Percentiles rank a stretch among this genome's conserved stretches.
Conservation (phyloP, 164 flowering plant species). For the Houttuynia cordata region DNA sequence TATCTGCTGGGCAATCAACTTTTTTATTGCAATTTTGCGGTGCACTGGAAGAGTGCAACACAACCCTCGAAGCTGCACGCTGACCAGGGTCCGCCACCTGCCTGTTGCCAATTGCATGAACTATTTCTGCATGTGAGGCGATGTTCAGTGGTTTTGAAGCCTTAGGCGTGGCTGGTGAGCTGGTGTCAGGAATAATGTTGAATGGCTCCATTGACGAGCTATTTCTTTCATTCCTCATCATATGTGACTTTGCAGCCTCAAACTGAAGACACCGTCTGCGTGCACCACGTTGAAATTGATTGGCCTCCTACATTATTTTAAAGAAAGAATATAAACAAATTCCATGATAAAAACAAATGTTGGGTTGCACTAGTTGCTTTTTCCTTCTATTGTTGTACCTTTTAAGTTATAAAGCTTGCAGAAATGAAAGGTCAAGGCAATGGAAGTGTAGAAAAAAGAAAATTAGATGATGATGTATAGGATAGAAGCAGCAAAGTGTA, state of each 20-base stretch:
- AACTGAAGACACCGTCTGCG: slow-evolving; percentile 44
- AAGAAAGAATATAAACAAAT: too few relatives aligned
- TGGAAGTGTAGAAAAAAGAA: neutral
- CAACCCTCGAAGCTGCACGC: slow-evolving; percentile 5
- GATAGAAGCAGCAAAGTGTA: neutral
- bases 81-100: slow-evolving; percentile 9
- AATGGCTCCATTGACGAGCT: slow-evolving; percentile 3
- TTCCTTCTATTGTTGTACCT: too few relatives aligned
- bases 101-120: slow-evolving; percentile 9
- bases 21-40: slow-evolving; percentile 5
- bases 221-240: neutral
- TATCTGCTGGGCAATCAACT: slow-evolving; percentile 8
- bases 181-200: slow-evolving; percentile 3
- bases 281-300: slow-evolving; percentile 23
- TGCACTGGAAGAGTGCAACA: slow-evolving; percentile 4
- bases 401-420: too few relatives aligned
- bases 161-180: slow-evolving; percentile 10
- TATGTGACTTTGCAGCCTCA: slow-evolving; percentile 22
- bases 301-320: slow-evolving; percentile 14
- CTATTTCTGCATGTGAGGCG: slow-evolving; percentile 8
- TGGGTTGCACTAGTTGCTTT: too few relatives aligned
- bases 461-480: neutral
- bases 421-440: neutral
- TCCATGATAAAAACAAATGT: too few relatives aligned
- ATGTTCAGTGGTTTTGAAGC: slow-evolving; percentile 11